Evolutionary conservation across 208 protist species (phyloP).

Genomic region (Leishmania turanica): DNA sequence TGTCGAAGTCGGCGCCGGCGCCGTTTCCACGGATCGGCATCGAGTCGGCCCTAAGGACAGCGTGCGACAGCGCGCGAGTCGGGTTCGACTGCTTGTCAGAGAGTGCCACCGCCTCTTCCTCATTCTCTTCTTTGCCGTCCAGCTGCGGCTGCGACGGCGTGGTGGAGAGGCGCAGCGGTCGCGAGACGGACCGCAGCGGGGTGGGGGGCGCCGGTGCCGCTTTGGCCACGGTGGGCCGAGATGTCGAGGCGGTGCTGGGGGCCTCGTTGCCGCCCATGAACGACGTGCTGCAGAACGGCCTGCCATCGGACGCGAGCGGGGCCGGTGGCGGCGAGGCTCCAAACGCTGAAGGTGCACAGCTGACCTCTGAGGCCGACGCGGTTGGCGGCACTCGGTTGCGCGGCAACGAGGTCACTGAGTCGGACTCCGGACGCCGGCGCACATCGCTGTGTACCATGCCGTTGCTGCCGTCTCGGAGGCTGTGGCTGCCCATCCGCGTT

Average conservation of each 20-base stretch:
- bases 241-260: not conserved
- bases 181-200: conserved; percentile 34
- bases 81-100: conserved; percentile 1
- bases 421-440: conserved; percentile 9
- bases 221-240: conserved; percentile 1
- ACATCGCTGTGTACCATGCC: conserved; percentile 35
- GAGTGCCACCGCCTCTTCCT: not conserved
- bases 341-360: not conserved
- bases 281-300: conserved; percentile 8
- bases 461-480: conserved; percentile 23
- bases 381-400: not conserved
- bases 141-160: conserved; percentile 31
- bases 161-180: conserved; percentile 41
- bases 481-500: conserved; percentile 12
- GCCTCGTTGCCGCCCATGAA: conserved; percentile 8
- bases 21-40: not conserved
- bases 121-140: conserved; percentile 7
- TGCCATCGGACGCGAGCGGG: not conserved
- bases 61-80: not conserved
- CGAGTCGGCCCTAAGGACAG: conserved; percentile 4
- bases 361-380: not conserved
- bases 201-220: conserved; percentile 9
- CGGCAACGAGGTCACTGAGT: not conserved
- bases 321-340: not conserved
- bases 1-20: not conserved